Conservation (phyloP, 129 eudicot genomes). For the Oenanthe sinensis region DNA sequence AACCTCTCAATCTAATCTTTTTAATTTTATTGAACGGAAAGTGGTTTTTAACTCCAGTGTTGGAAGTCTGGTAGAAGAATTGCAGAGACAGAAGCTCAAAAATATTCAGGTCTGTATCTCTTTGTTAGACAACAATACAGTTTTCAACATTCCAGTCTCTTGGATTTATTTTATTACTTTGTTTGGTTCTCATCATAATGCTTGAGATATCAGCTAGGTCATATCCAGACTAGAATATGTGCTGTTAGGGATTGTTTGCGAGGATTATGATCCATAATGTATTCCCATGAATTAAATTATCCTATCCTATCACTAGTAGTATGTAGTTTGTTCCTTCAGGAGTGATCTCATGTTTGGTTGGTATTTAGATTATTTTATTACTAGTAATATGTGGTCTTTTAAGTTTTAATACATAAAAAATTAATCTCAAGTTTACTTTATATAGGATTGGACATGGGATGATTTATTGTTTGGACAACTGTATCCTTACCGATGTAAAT, state of each 20-base stretch:
- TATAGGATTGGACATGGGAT: neutral
- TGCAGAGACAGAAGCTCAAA: constrained; percentile 65
- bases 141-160: neutral
- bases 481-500: neutral
- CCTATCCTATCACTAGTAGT: neutral
- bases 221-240: neutral
- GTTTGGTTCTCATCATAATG: neutral
- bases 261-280: neutral
- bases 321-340: neutral
- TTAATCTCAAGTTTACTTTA: neutral
- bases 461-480: neutral
- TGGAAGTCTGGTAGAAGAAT: constrained; percentile 77
- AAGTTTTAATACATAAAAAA: neutral
- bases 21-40: neutral
- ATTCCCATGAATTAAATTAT: neutral
- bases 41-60: constrained; percentile 44
- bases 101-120: constrained; percentile 54
- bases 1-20: neutral
- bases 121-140: neutral
- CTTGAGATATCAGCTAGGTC: neutral
- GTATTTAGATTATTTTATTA: neutral
- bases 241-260: neutral
- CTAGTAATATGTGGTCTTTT: neutral
- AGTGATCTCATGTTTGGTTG: neutral
- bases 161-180: neutral